phyloP scores from a whole-genome alignment of 441 rosid species.

The Pelargonium cotyledonis region DNA sequence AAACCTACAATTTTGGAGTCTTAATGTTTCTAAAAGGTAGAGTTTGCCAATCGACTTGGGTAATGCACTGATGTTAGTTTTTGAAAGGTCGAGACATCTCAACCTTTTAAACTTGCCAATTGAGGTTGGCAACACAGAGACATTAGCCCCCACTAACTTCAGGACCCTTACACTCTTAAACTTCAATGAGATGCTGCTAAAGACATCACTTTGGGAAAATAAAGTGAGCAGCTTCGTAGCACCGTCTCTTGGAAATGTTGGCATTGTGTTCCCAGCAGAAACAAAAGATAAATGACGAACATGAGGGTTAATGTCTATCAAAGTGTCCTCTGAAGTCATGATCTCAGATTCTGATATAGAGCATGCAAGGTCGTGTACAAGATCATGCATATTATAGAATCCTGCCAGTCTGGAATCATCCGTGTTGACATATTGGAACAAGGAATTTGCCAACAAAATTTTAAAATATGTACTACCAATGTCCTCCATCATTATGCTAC shows the following conservation, averaged over 20 bases:
- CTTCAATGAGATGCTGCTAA: background rate
- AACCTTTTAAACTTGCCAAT: constrained; percentile 10
- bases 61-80: background rate
- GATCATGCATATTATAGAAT: constrained; percentile 10
- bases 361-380: constrained; percentile 7
- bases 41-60: no score
- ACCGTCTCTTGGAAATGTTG: background rate
- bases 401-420: background rate
- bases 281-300: background rate
- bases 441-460: background rate
- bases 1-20: no score
- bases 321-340: background rate
- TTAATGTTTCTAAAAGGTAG: no score
- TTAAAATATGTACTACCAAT: background rate
- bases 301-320: background rate
- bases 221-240: background rate
- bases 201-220: background rate
- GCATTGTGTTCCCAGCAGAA: background rate
- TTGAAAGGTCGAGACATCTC: constrained; percentile 10
- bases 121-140: background rate
- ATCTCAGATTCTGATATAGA: background rate
- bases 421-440: constrained; percentile 7
- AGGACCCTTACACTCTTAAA: background rate
- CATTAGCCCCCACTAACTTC: background rate
- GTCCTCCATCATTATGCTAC: background rate